phyloP scores from a whole-genome alignment of 2,329 filamentous ascomycete species.

The Fusarium sp. region DNA sequence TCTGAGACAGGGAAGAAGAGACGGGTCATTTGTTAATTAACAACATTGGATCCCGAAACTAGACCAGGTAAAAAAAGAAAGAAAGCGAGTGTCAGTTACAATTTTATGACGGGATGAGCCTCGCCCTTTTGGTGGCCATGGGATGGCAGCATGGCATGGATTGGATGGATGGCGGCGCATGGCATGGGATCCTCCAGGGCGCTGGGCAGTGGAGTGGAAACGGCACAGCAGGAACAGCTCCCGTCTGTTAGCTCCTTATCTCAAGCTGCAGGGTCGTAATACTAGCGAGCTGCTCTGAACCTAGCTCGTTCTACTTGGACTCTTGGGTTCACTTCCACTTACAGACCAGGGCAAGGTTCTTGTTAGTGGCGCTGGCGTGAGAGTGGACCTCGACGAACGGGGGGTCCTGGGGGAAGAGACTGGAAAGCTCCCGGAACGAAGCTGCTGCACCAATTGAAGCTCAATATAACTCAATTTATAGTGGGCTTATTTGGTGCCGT shows the following conservation, averaged over 20 bases:
- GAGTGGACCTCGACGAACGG: slow-evolving; percentile 28
- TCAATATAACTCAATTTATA: neutral
- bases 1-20: slow-evolving; percentile 28
- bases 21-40: slow-evolving; percentile 39
- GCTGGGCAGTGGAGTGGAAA: neutral
- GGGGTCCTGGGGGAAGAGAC: slow-evolving; percentile 3
- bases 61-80: slow-evolving; percentile 9
- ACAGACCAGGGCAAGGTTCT: slow-evolving; percentile 27
- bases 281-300: slow-evolving; percentile 6
- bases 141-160: too few relatives aligned
- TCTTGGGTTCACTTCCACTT: neutral
- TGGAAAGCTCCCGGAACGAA: slow-evolving; percentile 5
- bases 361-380: slow-evolving; percentile 37
- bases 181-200: neutral
- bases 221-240: slow-evolving; percentile 24
- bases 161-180: neutral
- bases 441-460: slow-evolving; percentile 22
- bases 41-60: slow-evolving; percentile 5
- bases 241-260: slow-evolving; percentile 13
- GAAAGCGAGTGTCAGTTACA: slow-evolving; percentile 8
- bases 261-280: slow-evolving; percentile 10
- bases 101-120: slow-evolving; percentile 29
- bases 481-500: neutral
- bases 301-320: neutral
- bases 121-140: neutral